phyloP scores from a whole-genome alignment of 805 yeast genomes.

The Teunomyces stri region DNA sequence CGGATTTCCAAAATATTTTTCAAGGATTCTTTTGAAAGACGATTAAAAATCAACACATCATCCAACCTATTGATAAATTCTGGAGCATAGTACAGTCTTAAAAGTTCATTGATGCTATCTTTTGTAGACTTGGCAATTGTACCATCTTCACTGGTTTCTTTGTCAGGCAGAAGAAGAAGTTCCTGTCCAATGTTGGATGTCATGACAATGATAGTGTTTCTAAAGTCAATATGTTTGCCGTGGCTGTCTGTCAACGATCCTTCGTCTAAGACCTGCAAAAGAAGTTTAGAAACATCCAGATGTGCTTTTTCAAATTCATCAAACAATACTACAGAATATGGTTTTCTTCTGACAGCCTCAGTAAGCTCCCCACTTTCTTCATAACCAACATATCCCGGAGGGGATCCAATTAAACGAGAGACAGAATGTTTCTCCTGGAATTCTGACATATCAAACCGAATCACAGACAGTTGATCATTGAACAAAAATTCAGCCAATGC shows the following conservation, averaged over 20 bases:
- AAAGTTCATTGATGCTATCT: conserved; percentile 58
- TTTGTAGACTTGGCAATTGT: conserved; percentile 54
- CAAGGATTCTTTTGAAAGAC: conserved; percentile 74
- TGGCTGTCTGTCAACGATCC: conserved; percentile 93
- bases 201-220: conserved; percentile 93
- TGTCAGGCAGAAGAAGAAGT: conserved; percentile 67
- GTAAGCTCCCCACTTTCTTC: conserved; percentile 96
- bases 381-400: conserved; percentile 96
- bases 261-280: conserved; percentile 91
- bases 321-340: conserved; percentile 87
- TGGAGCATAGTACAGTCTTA: conserved; percentile 81
- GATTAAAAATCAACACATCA: conserved; percentile 89
- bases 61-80: conserved; percentile 94
- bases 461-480: conserved; percentile 81
- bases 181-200: conserved; percentile 97
- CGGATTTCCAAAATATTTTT: conserved; percentile 83
- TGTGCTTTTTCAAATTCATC: conserved; percentile 98
- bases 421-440: conserved; percentile 93
- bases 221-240: conserved; percentile 91
- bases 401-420: conserved; percentile 91
- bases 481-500: conserved; percentile 88
- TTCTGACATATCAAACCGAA: conserved; percentile 96
- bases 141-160: conserved; percentile 56
- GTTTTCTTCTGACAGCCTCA: conserved; percentile 93
- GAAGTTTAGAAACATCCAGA: conserved; percentile 86